Evolutionary conservation across 192 early-diverging fungal species (phyloP), one percentile per base, ranked within the genome.

Genomic region (Podila minutissima): DNA sequence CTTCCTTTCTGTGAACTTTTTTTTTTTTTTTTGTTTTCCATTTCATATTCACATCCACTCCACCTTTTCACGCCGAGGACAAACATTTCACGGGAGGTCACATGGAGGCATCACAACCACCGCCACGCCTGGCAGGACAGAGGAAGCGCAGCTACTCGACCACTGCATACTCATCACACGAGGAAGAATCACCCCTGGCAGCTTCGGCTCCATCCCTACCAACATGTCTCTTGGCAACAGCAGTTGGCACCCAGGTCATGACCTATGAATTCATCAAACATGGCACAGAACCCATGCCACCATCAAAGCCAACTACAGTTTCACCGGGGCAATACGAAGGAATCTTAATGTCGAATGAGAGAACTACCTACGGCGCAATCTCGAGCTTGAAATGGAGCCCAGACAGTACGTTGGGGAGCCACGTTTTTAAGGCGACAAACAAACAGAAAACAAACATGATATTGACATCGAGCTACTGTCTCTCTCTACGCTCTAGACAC

Each of bases 91-190:
- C 26, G 17, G 32, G 9, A 32, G 4, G 22, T 59, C 13, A 35
- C 29, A 77, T 77, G 74, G 74, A 77, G 24, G 50, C 64, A 46
- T 5, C 59, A 50, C 69, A 57, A 24, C 26, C 70, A 31, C 75
- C 41, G 41, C 41, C 55, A 19, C 70, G 64, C 8, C 32, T 63
- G 29, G 31, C 72, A 31, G 41, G 60, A 28, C 77, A 81, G 22
- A 60, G 77, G 57, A 81, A 81, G 65, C 64, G 77, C 41, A 81
- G 77, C 35, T 73, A 73, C 49, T 81, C 77, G 0, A 81, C 66
- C 4, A 81, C 77, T 2, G 77, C 77, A 22, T 81, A 69, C 53
- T 73, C 77, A 46, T 81, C 77, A 0, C 77, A 69, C 9, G 77
- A 81, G 33, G 70, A 81, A 32, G 71, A 81, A 11, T 22, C 71